phyloP scores from a whole-genome alignment of 257 asterid genomes.

The Nicotiana knightiana region DNA sequence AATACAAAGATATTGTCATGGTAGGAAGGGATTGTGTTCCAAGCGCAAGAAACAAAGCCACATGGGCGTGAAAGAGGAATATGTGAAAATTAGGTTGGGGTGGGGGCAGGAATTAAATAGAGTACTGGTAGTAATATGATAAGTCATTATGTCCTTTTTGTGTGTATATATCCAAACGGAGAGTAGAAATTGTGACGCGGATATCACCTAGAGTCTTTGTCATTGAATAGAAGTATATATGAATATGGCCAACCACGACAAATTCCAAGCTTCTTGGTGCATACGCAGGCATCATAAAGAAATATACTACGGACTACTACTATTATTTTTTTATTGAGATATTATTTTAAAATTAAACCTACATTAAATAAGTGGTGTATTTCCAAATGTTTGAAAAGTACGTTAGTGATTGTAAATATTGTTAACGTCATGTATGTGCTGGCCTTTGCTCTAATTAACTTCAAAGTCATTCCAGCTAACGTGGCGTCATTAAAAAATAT shows the following conservation, averaged over 20 bases:
- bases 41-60: slow-evolving; percentile 14
- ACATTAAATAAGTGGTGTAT: not conserved
- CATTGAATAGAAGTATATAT: not conserved
- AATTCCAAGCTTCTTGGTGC: slow-evolving; percentile 57
- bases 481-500: not conserved
- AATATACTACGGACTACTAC: not conserved
- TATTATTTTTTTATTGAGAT: not conserved
- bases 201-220: slow-evolving; percentile 24
- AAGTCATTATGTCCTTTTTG: not conserved
- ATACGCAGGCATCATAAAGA: slow-evolving; percentile 12
- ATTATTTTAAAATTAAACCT: not conserved
- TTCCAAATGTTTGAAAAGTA: not conserved
- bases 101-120: not conserved
- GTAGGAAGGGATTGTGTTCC: not conserved
- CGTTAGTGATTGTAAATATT: too few relatives aligned
- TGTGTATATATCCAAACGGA: not conserved
- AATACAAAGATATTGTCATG: not conserved
- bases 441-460: not conserved
- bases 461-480: not conserved
- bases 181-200: slow-evolving; percentile 24
- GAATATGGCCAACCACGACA: slow-evolving; percentile 25
- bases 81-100: not conserved
- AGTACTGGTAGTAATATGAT: not conserved
- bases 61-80: slow-evolving; percentile 30
- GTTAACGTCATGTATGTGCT: not conserved